A percentile compares a stretch with the other conserved stretches of the same genome.
Evolutionary conservation across 2,329 filamentous ascomycete species (phyloP).

Genomic region (Elsinoe arachidis): DNA sequence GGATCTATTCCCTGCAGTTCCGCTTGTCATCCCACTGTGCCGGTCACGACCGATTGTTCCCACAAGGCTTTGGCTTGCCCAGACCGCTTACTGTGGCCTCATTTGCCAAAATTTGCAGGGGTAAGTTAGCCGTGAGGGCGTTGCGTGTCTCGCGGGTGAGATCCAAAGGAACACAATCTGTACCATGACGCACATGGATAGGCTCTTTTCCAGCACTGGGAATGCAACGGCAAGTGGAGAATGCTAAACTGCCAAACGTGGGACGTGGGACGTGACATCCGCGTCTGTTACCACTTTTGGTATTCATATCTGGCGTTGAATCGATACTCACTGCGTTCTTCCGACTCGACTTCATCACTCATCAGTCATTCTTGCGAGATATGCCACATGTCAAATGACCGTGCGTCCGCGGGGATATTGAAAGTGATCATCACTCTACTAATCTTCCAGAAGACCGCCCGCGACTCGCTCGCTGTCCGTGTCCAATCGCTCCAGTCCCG

Average conservation of each 20-base stretch:
- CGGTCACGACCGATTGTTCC: neutral
- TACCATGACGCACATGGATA: conserved; percentile 5
- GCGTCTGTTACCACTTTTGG: neutral
- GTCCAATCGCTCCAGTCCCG: neutral
- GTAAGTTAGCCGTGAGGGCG: conserved; percentile 12
- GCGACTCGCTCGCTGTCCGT: neutral
- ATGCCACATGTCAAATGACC: neutral
- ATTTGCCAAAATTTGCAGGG: conserved; percentile 10
- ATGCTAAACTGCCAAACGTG: neutral
- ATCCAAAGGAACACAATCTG: conserved; percentile 1
- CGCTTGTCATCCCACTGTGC: conserved; percentile 4
- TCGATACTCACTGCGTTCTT: neutral
- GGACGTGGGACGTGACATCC: neutral
- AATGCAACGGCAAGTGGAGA: conserved; percentile 1
- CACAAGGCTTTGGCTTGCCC: neutral
- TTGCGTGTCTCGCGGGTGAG: conserved; percentile 7
- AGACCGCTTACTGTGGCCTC: neutral
- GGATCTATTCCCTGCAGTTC: neutral
- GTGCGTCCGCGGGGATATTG: neutral
- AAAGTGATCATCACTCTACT: neutral
- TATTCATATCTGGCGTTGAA: neutral
- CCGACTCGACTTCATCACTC: too few species aligned
- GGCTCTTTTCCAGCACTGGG: neutral
- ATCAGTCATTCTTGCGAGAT: neutral
- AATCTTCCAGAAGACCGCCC: conserved; percentile 11